A percentile compares a stretch with the other conserved stretches of the same genome.
phyloP scores from a whole-genome alignment of 345 rosid genomes.

The Turritis glabra region DNA sequence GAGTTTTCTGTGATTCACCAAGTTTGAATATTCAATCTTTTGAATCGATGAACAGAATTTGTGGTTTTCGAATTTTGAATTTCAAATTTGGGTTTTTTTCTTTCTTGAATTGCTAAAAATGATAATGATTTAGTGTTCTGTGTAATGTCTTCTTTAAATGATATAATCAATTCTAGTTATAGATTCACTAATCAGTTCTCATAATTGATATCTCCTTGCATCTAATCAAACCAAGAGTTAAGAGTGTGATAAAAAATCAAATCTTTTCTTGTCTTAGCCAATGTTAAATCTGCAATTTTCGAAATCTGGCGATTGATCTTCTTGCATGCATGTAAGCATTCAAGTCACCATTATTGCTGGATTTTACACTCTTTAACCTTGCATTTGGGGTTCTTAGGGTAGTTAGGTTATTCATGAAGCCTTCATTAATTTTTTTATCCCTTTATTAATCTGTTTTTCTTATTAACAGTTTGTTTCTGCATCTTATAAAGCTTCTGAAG shows the following conservation, averaged over 20 bases:
- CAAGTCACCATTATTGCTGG: slow-evolving; percentile 18
- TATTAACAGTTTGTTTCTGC: background rate
- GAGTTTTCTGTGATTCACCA: background rate
- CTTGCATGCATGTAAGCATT: slow-evolving; percentile 38
- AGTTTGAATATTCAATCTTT: too few relatives aligned
- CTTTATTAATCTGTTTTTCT: background rate
- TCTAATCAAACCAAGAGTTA: slow-evolving; percentile 9
- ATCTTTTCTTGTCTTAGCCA: background rate
- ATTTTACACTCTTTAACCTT: slow-evolving; percentile 11
- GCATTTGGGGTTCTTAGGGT: slow-evolving; percentile 20
- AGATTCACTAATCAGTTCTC: background rate
- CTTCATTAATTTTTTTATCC: slow-evolving; percentile 2
- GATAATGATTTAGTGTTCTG: background rate
- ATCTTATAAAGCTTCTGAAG: slow-evolving; percentile 4
- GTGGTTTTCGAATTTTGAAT: slow-evolving; percentile 16
- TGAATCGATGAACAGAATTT: background rate
- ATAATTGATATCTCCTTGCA: background rate
- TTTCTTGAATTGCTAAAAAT: background rate
- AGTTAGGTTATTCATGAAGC: slow-evolving; percentile 31
- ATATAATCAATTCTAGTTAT: slow-evolving; percentile 6
- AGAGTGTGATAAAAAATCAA: background rate
- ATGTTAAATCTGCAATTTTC: background rate
- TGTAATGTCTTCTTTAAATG: slow-evolving; percentile 4
- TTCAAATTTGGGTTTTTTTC: slow-evolving; percentile 13
- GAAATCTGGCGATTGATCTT: slow-evolving; percentile 29